phyloP scores from a whole-genome alignment of 257 asterid species.

The Mitragyna speciosa region DNA sequence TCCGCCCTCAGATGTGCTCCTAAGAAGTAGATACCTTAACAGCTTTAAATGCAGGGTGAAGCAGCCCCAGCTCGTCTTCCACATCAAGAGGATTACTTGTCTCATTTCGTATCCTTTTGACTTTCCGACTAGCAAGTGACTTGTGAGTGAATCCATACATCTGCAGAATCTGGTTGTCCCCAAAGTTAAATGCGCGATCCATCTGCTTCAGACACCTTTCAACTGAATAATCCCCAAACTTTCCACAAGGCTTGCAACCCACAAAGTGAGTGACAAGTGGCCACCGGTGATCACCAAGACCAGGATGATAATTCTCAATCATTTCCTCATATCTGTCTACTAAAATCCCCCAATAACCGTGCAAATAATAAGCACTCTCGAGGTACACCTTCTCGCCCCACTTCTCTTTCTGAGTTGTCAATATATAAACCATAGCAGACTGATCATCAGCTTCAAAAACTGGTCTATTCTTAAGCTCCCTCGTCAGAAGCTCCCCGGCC shows the following conservation, averaged over 20 bases:
- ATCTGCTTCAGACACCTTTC: constrained; percentile 94
- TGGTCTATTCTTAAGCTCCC: constrained; percentile 70
- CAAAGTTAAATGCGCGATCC: constrained; percentile 88
- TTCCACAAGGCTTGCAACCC: constrained; percentile 97
- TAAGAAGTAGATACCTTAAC: constrained; percentile 42
- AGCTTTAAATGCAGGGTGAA: constrained; percentile 73
- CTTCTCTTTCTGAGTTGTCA: constrained; percentile 72
- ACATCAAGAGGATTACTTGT: constrained; percentile 72
- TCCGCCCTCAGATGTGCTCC: constrained; percentile 17
- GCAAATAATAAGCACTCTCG: constrained; percentile 67
- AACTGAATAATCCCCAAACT: constrained; percentile 82
- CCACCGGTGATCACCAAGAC: constrained; percentile 91
- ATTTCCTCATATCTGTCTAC: constrained; percentile 87
- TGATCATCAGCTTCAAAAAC: constrained; percentile 95
- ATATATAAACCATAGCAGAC: constrained; percentile 87
- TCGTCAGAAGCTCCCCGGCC: constrained; percentile 71
- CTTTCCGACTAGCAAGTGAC: constrained; percentile 59
- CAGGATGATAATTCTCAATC: constrained; percentile 91
- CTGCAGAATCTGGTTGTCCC: constrained; percentile 78
- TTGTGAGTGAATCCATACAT: constrained; percentile 80
- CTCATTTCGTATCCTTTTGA: constrained; percentile 64
- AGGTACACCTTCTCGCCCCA: constrained; percentile 86
- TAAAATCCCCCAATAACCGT: constrained; percentile 91
- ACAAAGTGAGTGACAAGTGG: constrained; percentile 97
- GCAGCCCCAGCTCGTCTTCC: constrained; percentile 62